Evolutionary conservation across 2,329 filamentous ascomycete species (phyloP).

Genomic region (Aspergillus sp.): DNA sequence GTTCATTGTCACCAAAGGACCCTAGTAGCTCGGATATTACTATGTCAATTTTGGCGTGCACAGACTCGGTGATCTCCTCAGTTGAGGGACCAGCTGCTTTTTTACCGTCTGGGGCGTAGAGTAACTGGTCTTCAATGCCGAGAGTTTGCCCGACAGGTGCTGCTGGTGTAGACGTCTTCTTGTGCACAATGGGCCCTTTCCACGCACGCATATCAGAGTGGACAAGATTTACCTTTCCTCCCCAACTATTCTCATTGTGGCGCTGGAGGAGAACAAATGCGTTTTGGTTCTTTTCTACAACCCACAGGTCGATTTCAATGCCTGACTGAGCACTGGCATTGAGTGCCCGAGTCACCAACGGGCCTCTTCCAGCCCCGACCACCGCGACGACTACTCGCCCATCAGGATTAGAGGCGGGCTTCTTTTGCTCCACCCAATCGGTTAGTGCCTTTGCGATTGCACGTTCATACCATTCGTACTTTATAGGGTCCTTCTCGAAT

Average conservation of each 20-base stretch:
- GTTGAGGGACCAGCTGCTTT: constrained; percentile 29
- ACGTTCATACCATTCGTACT: constrained; percentile 92
- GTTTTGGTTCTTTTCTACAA: constrained; percentile 97
- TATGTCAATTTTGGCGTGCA: constrained; percentile 67
- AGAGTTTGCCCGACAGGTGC: constrained; percentile 35
- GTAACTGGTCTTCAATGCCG: constrained; percentile 29
- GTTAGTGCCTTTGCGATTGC: constrained; percentile 77
- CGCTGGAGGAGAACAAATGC: constrained; percentile 89
- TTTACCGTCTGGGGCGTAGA: constrained; percentile 23
- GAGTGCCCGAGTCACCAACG: constrained; percentile 83
- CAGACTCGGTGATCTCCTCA: constrained; percentile 45
- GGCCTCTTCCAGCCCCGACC: constrained; percentile 88
- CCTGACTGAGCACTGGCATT: constrained; percentile 74
- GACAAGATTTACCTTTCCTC: constrained; percentile 75
- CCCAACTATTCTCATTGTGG: constrained; percentile 83
- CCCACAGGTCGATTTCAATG: constrained; percentile 82
- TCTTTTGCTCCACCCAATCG: constrained; percentile 73
- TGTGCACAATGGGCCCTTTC: constrained; percentile 67
- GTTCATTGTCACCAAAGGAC: constrained; percentile 95
- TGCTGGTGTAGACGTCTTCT: constrained; percentile 11
- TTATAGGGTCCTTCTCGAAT: constrained; percentile 96
- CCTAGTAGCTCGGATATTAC: constrained; percentile 87
- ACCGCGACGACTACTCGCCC: constrained; percentile 83
- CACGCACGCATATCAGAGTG: constrained; percentile 98
- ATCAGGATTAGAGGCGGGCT: constrained; percentile 70